phyloP scores from a whole-genome alignment of 2,329 filamentous ascomycete species.

The Colletotrichum sidae region DNA sequence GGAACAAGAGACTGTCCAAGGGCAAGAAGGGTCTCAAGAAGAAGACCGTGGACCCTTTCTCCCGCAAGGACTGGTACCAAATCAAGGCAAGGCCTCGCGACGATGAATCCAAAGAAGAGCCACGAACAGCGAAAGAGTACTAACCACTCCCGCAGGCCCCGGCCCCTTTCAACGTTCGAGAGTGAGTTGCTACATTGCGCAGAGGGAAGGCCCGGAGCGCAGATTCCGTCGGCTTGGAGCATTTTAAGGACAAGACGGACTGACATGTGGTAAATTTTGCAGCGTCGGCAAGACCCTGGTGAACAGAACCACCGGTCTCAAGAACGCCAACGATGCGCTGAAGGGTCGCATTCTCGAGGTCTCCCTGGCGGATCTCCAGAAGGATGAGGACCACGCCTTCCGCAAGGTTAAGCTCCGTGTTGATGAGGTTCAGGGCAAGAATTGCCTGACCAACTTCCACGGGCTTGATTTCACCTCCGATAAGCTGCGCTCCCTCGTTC shows the following conservation, averaged over 20 bases:
- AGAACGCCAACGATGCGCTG: slow-evolving; percentile 99
- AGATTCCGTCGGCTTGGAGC: neutral
- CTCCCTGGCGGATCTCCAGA: slow-evolving; percentile 98
- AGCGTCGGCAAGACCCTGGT: slow-evolving; percentile 99
- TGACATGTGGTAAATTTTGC: slow-evolving; percentile 38
- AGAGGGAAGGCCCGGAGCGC: slow-evolving; percentile 6
- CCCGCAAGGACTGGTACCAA: slow-evolving; percentile 99
- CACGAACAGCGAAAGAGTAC: slow-evolving; percentile 41
- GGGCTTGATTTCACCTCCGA: slow-evolving; percentile 99
- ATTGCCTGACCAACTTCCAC: slow-evolving; percentile 99
- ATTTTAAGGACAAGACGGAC: slow-evolving; percentile 14
- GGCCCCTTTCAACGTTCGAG: slow-evolving; percentile 93
- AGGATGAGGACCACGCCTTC: slow-evolving; percentile 99
- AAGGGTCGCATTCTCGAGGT: slow-evolving; percentile 99
- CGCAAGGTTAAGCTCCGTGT: slow-evolving; percentile 99
- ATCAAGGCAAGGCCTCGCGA: slow-evolving; percentile 77
- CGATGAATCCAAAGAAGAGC: neutral
- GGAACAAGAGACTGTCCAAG: slow-evolving; percentile 99
- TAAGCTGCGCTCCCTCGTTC: slow-evolving; percentile 98
- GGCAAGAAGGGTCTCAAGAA: slow-evolving; percentile 99
- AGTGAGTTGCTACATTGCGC: slow-evolving; percentile 73
- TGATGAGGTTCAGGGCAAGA: slow-evolving; percentile 99
- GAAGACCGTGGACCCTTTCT: slow-evolving; percentile 97
- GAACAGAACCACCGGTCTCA: slow-evolving; percentile 99
- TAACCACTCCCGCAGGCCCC: slow-evolving; percentile 72